These are phyloP conservation scores for Monilinia fructigena DNA, from an alignment of 2,329 filamentous ascomycete genomes.

Conservation along the genomic window DNA sequence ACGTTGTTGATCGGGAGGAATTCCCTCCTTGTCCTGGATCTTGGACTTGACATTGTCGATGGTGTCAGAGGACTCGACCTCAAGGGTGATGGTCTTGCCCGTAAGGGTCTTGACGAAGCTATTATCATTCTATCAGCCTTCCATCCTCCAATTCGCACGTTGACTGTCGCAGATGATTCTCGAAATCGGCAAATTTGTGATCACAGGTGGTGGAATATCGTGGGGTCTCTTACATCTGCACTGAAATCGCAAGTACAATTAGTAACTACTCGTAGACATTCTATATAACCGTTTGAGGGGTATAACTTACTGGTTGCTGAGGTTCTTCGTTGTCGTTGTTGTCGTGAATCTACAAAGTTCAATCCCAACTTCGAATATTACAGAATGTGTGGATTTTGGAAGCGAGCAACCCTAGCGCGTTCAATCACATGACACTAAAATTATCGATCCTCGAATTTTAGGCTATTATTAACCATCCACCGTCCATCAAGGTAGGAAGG, in stretches of 20 bases:
- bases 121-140: slow-evolving; percentile 37
- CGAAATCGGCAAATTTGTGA: slow-evolving; percentile 18
- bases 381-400: slow-evolving; percentile 11
- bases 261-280: slow-evolving; percentile 19
- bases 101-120: slow-evolving; percentile 99
- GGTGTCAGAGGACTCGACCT: slow-evolving; percentile 98
- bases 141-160: slow-evolving; percentile 19
- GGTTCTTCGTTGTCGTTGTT: slow-evolving; percentile 35
- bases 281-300: slow-evolving; percentile 5
- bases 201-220: slow-evolving; percentile 36
- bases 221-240: slow-evolving; percentile 77
- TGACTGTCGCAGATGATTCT: slow-evolving; percentile 1
- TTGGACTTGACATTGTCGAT: slow-evolving; percentile 99
- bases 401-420: slow-evolving; percentile 18
- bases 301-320: slow-evolving; percentile 55
- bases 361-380: slow-evolving; percentile 19
- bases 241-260: slow-evolving; percentile 50
- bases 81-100: slow-evolving; percentile 99
- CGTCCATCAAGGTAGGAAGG: not conserved
- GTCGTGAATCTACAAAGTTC: slow-evolving; percentile 27
- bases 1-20: slow-evolving; percentile 96
- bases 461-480: not conserved
- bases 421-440: not conserved
- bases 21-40: slow-evolving; percentile 99
- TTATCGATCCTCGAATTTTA: slow-evolving; percentile 5